Evolutionary conservation across 192 early-diverging fungal genomes (phyloP).

Genomic region (Coemansia sp.): DNA sequence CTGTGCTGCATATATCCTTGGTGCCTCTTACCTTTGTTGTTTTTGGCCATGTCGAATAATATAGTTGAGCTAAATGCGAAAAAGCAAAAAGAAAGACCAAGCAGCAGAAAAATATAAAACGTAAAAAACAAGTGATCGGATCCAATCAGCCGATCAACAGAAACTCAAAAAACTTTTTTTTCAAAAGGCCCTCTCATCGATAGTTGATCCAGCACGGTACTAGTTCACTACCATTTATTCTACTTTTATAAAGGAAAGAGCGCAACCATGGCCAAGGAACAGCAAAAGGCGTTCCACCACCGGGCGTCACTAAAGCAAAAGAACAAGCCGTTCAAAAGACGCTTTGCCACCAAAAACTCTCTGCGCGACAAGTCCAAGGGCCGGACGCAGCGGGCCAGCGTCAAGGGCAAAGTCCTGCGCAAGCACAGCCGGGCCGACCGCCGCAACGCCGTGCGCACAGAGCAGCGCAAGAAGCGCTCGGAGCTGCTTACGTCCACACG

Average conservation of each 20-base stretch:
- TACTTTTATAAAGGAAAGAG: neutral
- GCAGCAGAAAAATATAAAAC: neutral
- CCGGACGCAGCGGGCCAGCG: constrained; percentile 61
- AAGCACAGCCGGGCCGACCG: constrained; percentile 72
- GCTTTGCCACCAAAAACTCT: constrained; percentile 79
- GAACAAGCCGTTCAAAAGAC: constrained; percentile 97
- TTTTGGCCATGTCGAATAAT: constrained; percentile 2
- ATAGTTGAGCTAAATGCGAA: constrained; percentile 2
- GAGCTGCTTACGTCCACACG: constrained; percentile 68
- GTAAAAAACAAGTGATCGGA: neutral
- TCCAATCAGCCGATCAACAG: neutral
- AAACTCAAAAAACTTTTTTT: too few relatives aligned
- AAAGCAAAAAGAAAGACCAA: neutral
- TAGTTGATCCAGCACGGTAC: too few relatives aligned
- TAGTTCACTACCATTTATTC: neutral
- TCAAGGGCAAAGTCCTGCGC: constrained; percentile 60
- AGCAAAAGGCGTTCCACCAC: constrained; percentile 58
- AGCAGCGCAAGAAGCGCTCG: constrained; percentile 81
- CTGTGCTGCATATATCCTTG: neutral
- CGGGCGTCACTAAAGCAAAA: constrained; percentile 81
- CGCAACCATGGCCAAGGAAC: neutral
- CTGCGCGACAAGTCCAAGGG: constrained; percentile 83
- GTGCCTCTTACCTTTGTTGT: constrained; percentile 9
- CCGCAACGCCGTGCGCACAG: constrained; percentile 72
- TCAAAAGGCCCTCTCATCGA: too few relatives aligned